phyloP scores from a whole-genome alignment of 257 asterid species.

The Lithospermum erythrorhizon region DNA sequence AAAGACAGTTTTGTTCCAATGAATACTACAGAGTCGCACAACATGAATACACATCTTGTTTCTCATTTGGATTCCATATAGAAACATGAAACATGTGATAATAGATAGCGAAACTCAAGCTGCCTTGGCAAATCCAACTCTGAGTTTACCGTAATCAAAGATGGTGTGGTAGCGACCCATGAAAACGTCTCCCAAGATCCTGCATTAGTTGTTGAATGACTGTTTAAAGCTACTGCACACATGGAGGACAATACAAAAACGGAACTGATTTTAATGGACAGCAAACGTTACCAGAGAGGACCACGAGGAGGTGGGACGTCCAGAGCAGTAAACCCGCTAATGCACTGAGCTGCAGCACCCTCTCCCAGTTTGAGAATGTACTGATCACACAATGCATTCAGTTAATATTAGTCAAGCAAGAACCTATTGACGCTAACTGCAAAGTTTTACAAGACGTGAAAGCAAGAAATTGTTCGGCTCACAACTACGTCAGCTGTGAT shows the following conservation, averaged over 20 bases:
- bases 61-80: background rate
- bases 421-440: background rate
- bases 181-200: background rate
- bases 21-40: too few relatives aligned
- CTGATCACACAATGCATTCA: slow-evolving; percentile 19
- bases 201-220: background rate
- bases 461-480: background rate
- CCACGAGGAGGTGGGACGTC: slow-evolving; percentile 97
- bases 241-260: background rate
- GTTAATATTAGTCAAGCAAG: slow-evolving; percentile 5
- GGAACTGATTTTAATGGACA: background rate
- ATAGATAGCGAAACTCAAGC: background rate
- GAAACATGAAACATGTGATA: background rate
- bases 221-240: background rate
- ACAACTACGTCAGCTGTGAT: background rate
- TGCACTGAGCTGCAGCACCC: slow-evolving; percentile 75
- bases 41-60: background rate
- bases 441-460: background rate
- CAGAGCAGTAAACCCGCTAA: slow-evolving; percentile 77
- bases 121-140: slow-evolving; percentile 6
- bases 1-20: background rate
- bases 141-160: slow-evolving; percentile 2
- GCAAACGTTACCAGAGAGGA: slow-evolving; percentile 73
- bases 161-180: slow-evolving; percentile 5
- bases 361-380: slow-evolving; percentile 86